Conservation (phyloP, 106 monocot species). For the Acanthochlamys bracteata region DNA sequence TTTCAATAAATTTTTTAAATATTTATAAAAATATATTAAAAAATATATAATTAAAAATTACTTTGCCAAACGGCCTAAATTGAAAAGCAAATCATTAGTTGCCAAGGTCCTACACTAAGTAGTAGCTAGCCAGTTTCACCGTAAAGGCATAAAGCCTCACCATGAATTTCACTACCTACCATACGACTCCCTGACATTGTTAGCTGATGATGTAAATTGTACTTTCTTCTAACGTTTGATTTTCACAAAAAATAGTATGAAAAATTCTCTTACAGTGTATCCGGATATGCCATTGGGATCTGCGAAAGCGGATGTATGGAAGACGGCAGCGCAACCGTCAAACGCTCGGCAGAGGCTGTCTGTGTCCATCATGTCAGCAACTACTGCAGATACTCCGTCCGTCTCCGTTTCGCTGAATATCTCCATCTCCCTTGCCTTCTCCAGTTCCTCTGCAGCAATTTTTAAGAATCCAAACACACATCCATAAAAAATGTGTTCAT, state of each 20-base stretch:
- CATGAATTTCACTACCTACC: too few relatives aligned
- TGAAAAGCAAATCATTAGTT: too few relatives aligned
- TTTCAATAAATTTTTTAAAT: too few relatives aligned
- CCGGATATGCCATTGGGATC: constrained; percentile 71
- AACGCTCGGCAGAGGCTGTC: constrained; percentile 48
- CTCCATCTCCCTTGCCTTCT: constrained; percentile 58
- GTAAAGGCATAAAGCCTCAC: too few relatives aligned
- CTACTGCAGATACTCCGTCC: constrained; percentile 21
- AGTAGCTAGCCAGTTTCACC: too few relatives aligned
- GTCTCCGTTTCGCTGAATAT: constrained; percentile 27
- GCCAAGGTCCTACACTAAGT: too few relatives aligned
- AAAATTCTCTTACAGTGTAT: constrained; percentile 39
- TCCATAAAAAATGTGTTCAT: neutral
- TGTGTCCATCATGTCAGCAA: constrained; percentile 39
- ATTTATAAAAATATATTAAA: too few relatives aligned
- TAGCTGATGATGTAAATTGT: neutral
- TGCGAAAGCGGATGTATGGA: constrained; percentile 70
- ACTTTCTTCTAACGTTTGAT: neutral
- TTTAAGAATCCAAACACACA: neutral
- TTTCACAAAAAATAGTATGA: too few relatives aligned
- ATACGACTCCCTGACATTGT: neutral
- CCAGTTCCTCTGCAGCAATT: constrained; percentile 53
- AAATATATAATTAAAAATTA: too few relatives aligned
- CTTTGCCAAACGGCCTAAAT: too few relatives aligned
- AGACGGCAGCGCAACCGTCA: constrained; percentile 60